Evolutionary conservation across 2,329 filamentous ascomycete genomes (phyloP).

Genomic region (Pseudogymnoascus sp.): DNA sequence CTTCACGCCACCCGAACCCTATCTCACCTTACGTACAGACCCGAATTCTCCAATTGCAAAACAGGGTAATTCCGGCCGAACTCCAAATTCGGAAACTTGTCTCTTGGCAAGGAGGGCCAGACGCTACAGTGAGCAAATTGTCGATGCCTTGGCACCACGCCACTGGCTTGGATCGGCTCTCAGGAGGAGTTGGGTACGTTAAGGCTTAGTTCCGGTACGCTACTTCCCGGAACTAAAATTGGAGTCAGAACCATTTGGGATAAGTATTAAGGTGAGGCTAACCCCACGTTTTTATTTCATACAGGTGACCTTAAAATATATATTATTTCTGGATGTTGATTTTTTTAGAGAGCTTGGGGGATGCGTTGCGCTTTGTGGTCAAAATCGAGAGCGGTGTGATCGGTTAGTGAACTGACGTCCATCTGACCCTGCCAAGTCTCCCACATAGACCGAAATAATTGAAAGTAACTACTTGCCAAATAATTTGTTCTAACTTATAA

Average conservation of each 20-base stretch:
- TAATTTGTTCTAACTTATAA: neutral
- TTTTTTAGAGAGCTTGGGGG: neutral
- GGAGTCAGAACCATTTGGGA: neutral
- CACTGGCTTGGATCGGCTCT: neutral
- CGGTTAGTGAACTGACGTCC: neutral
- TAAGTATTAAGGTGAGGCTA: neutral
- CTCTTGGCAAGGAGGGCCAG: neutral
- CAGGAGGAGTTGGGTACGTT: neutral
- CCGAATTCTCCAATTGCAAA: neutral
- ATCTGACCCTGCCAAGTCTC: neutral
- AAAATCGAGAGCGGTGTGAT: neutral
- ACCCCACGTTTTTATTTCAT: neutral
- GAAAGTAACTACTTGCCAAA: neutral
- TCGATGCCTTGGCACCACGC: neutral
- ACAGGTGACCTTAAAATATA: neutral
- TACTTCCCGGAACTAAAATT: neutral
- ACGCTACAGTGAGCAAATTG: neutral
- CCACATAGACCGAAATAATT: neutral
- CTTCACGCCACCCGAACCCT: neutral
- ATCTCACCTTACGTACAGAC: neutral
- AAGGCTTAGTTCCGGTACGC: neutral
- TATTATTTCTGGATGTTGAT: neutral
- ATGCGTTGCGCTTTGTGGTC: neutral
- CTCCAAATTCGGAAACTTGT: neutral
- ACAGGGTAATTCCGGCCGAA: neutral